phyloP scores from a whole-genome alignment of 306 rosid species.

The Quercus mongolica region DNA sequence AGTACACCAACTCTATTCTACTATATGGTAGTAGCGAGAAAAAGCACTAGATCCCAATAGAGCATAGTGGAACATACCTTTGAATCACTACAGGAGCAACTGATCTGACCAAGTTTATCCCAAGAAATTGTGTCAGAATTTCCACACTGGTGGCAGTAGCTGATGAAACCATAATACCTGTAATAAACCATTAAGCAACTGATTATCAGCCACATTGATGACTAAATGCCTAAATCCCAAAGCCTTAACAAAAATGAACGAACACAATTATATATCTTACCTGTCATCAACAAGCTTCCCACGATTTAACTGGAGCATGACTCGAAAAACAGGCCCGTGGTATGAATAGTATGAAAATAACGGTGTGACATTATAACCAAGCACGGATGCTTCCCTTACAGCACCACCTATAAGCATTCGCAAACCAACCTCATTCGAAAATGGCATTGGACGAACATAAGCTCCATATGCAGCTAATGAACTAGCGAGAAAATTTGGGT shows the following conservation, averaged over 20 bases:
- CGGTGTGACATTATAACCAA: constrained; percentile 76
- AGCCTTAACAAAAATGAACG: background rate
- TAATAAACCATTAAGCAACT: background rate
- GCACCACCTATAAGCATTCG: constrained; percentile 98
- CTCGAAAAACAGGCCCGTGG: constrained; percentile 91
- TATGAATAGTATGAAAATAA: constrained; percentile 77
- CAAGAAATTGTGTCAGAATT: constrained; percentile 73
- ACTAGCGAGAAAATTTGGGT: constrained; percentile 32
- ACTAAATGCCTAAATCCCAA: background rate
- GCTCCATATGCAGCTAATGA: constrained; percentile 98
- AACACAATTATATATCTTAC: constrained; percentile 22
- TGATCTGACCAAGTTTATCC: constrained; percentile 66
- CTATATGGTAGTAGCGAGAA: background rate
- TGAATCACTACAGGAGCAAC: constrained; percentile 65
- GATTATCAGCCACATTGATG: background rate
- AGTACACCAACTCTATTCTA: too few species aligned
- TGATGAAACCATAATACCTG: constrained; percentile 75
- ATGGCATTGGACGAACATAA: constrained; percentile 81
- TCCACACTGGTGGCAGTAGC: constrained; percentile 73
- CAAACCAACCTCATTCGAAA: constrained; percentile 83
- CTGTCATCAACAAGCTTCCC: constrained; percentile 69
- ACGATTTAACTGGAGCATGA: constrained; percentile 70
- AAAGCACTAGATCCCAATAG: background rate
- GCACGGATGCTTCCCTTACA: constrained; percentile 73
- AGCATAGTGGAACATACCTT: constrained; percentile 39